Conservation (phyloP, 2,329 filamentous ascomycete genomes). For the Hirsutella thompsonii region DNA sequence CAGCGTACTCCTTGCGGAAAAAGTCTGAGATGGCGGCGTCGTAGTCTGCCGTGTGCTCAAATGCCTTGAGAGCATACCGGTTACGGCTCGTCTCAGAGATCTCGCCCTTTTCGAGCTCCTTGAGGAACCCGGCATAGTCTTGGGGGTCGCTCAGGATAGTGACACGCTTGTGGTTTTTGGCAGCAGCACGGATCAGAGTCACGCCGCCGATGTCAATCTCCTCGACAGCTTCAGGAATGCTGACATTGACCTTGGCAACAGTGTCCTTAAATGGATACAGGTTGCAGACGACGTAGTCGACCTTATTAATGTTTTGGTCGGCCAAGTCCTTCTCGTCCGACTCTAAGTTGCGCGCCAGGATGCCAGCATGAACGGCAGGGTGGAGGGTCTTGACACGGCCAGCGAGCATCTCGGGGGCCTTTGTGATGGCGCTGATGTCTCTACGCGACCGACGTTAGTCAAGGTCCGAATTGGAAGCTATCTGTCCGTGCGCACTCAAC, state of each 20-base stretch:
- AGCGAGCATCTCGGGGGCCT: slow-evolving; percentile 91
- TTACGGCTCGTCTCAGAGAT: slow-evolving; percentile 78
- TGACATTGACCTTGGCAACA: slow-evolving; percentile 92
- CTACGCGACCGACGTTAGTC: slow-evolving; percentile 29
- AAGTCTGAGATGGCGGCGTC: slow-evolving; percentile 90
- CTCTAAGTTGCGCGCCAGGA: slow-evolving; percentile 85
- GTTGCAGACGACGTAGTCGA: slow-evolving; percentile 96
- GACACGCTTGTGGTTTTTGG: slow-evolving; percentile 94
- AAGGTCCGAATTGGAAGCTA: background rate
- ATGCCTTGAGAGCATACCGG: slow-evolving; percentile 89
- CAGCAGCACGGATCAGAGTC: slow-evolving; percentile 87
- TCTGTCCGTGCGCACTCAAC: slow-evolving; percentile 57
- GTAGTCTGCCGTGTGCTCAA: slow-evolving; percentile 96
- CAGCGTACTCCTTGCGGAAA: slow-evolving; percentile 94
- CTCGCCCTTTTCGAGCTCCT: slow-evolving; percentile 77
- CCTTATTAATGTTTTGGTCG: slow-evolving; percentile 88
- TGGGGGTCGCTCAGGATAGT: slow-evolving; percentile 89
- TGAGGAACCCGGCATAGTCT: slow-evolving; percentile 89
- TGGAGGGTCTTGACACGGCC: slow-evolving; percentile 84
- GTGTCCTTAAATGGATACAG: slow-evolving; percentile 99
- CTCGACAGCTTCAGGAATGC: slow-evolving; percentile 90
- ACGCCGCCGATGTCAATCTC: slow-evolving; percentile 98
- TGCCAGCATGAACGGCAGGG: slow-evolving; percentile 80
- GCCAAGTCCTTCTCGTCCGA: slow-evolving; percentile 95
- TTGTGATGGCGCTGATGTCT: slow-evolving; percentile 94